phyloP scores from a whole-genome alignment of 108 stramenopile genomes.

The Seminavis robusta region DNA sequence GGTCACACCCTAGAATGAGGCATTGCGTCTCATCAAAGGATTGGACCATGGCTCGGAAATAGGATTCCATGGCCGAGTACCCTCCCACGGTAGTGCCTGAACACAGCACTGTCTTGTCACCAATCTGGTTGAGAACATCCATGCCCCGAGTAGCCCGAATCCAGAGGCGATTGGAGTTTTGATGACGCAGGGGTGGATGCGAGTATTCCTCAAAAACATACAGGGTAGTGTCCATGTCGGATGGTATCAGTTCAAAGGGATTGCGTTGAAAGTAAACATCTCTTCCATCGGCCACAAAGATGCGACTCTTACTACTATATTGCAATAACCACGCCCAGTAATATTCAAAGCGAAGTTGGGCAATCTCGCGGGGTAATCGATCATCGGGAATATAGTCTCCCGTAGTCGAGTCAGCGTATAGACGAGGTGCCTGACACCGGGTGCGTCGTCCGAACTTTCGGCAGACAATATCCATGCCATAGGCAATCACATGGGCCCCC shows the following conservation, averaged over 20 bases:
- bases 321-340: conserved; percentile 24
- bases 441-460: not conserved
- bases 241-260: conserved; percentile 12
- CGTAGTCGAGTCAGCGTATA: not conserved
- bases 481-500: not conserved
- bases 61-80: conserved; percentile 17
- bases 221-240: not conserved
- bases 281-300: conserved; percentile 16
- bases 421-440: too few species aligned
- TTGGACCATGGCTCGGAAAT: conserved; percentile 8
- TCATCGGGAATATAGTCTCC: not conserved
- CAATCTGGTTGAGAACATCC: not conserved
- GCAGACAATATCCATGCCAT: not conserved
- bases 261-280: conserved; percentile 29
- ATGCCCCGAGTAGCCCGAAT: not conserved
- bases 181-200: not conserved
- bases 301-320: conserved; percentile 2
- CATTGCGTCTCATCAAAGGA: conserved; percentile 7
- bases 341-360: conserved; percentile 24
- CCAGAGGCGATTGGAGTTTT: too few species aligned
- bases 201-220: conserved; percentile 7
- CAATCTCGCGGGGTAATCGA: not conserved
- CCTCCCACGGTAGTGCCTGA: conserved; percentile 27
- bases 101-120: conserved; percentile 12
- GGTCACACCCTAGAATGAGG: conserved; percentile 6